Percentiles rank a stretch among this genome's conserved stretches.
Evolutionary conservation across 1,284 basidiomycete genomes (phyloP).

Genomic region (Cerrena zonata): DNA sequence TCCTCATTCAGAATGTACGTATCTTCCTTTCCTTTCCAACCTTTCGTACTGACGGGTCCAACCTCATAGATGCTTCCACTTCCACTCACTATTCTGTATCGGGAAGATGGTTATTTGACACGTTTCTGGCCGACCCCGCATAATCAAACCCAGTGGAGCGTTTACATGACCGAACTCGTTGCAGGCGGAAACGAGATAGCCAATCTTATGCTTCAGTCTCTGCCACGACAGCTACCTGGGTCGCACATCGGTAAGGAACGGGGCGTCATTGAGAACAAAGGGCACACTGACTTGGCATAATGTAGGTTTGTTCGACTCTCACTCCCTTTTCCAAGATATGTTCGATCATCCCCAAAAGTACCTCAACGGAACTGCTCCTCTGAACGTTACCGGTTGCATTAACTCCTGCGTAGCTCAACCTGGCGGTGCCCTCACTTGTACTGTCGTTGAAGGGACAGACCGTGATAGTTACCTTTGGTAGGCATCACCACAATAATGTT

Average conservation of each 20-base stretch:
- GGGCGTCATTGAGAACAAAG: too few species aligned
- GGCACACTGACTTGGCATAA: neutral
- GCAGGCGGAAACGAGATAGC: constrained; percentile 29
- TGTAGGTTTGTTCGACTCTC: constrained; percentile 45
- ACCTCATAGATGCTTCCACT: constrained; percentile 33
- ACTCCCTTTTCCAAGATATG: constrained; percentile 49
- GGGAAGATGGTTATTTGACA: constrained; percentile 25
- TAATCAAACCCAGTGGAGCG: constrained; percentile 20
- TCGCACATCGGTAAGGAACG: constrained; percentile 33
- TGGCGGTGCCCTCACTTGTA: constrained; percentile 28
- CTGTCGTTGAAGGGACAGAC: constrained; percentile 34
- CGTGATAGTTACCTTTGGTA: constrained; percentile 48
- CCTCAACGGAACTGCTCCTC: constrained; percentile 52
- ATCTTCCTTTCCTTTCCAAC: neutral
- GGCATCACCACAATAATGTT: constrained; percentile 14
- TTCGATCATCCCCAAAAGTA: constrained; percentile 39
- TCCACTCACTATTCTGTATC: constrained; percentile 29
- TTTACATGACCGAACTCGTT: constrained; percentile 30
- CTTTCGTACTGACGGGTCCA: too few species aligned
- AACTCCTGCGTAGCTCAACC: constrained; percentile 12
- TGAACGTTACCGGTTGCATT: constrained; percentile 46
- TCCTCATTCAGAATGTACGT: constrained; percentile 40
- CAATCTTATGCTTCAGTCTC: constrained; percentile 24
- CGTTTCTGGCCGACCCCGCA: constrained; percentile 16
- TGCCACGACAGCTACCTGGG: constrained; percentile 25